phyloP scores from a whole-genome alignment of 2,329 filamentous ascomycete species.

The Pseudopithomyces maydicus region DNA sequence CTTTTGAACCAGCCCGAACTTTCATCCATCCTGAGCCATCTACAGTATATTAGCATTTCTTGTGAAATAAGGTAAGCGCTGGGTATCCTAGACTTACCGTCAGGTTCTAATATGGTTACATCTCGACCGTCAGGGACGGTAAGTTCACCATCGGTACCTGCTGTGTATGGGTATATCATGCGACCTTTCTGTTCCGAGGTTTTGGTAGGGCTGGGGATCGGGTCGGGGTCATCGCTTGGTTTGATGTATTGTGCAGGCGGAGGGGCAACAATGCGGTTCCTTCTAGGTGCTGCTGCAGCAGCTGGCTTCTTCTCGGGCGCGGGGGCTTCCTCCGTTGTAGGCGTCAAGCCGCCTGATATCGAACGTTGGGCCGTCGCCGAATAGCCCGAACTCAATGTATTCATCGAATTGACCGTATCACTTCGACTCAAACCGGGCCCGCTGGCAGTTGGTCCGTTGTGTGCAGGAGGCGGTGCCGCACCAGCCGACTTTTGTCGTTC shows the following conservation, averaged over 20 bases:
- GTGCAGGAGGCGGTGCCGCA: conserved; percentile 51
- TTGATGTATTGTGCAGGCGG: conserved; percentile 82
- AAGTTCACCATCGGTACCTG: conserved; percentile 79
- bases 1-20: conserved; percentile 73
- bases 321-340: conserved; percentile 57
- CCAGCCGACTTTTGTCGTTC: conserved; percentile 82
- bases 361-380: conserved; percentile 79
- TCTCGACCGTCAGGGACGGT: conserved; percentile 79
- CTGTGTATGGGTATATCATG: conserved; percentile 89
- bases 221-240: conserved; percentile 58
- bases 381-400: conserved; percentile 80
- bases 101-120: conserved; percentile 78
- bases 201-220: conserved; percentile 37
- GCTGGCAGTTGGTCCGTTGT: conserved; percentile 56
- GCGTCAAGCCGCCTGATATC: conserved; percentile 64
- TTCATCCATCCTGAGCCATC: conserved; percentile 93
- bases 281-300: conserved; percentile 46
- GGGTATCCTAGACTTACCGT: conserved; percentile 67
- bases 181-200: conserved; percentile 71
- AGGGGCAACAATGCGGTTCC: conserved; percentile 81
- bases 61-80: conserved; percentile 13
- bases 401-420: conserved; percentile 85
- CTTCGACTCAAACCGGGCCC: conserved; percentile 73
- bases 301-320: conserved; percentile 39
- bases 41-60: conserved; percentile 48